Percentiles rank a stretch among this genome's conserved stretches.
phyloP scores from a whole-genome alignment of 805 yeast genomes.

The Ogataea nonfermentans region DNA sequence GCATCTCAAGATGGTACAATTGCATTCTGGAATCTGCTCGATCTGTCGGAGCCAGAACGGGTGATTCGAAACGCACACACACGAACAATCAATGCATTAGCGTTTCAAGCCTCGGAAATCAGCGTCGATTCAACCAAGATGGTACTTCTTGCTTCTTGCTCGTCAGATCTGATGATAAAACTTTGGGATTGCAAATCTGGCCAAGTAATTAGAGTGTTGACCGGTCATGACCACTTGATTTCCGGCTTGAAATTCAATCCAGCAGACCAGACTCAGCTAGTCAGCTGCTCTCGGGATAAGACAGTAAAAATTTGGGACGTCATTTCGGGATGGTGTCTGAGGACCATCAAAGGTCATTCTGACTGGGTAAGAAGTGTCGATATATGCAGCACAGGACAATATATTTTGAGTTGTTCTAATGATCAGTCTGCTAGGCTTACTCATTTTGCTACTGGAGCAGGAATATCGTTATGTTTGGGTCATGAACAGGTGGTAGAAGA shows the following conservation, averaged over 20 bases:
- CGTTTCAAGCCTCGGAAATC: constrained; percentile 50
- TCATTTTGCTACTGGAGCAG: constrained; percentile 63
- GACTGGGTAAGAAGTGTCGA: constrained; percentile 84
- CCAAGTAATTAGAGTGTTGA: constrained; percentile 48
- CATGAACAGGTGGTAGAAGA: constrained; percentile 84
- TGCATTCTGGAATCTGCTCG: constrained; percentile 67
- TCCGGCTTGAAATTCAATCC: constrained; percentile 58
- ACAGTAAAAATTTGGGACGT: constrained; percentile 66
- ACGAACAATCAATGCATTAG: constrained; percentile 57
- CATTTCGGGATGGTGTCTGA: constrained; percentile 61
- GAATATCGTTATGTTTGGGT: constrained; percentile 64
- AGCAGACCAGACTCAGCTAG: constrained; percentile 44
- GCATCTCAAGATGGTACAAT: constrained; percentile 74
- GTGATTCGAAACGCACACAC: constrained; percentile 71
- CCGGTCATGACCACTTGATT: constrained; percentile 88
- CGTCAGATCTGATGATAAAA: constrained; percentile 55
- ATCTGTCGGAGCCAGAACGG: constrained; percentile 56
- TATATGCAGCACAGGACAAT: constrained; percentile 47
- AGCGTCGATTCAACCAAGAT: constrained; percentile 20
- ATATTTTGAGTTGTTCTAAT: constrained; percentile 68
- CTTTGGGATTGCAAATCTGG: constrained; percentile 58
- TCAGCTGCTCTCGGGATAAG: constrained; percentile 64
- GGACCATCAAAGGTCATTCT: constrained; percentile 72
- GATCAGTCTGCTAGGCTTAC: constrained; percentile 73
- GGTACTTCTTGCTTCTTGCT: constrained; percentile 47